These are phyloP conservation scores for Anthracocystis panici-leucophaei DNA, from an alignment of 1,284 basidiomycete genomes.

Conservation along the genomic window DNA sequence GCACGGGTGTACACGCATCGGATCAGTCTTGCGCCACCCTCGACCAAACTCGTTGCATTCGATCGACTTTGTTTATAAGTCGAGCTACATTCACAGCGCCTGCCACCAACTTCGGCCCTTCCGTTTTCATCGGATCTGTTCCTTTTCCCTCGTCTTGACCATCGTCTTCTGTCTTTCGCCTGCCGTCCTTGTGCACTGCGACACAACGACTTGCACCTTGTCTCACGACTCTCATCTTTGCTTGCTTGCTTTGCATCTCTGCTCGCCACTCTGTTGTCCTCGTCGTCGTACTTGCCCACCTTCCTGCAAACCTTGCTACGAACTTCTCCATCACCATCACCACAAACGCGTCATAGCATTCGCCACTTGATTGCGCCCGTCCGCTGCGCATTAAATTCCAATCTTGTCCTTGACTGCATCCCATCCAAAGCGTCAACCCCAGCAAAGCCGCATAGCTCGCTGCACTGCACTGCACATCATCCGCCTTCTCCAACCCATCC, in stretches of 20 bases:
- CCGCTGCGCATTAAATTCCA: constrained; percentile 4
- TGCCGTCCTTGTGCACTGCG: background rate
- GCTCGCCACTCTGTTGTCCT: constrained; percentile 2
- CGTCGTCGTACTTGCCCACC: constrained; percentile 21
- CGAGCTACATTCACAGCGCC: background rate
- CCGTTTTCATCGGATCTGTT: background rate
- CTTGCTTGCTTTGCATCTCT: background rate
- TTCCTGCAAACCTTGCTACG: constrained; percentile 20
- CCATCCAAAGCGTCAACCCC: background rate
- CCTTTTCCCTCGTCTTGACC: too few relatives aligned
- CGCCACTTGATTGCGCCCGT: background rate
- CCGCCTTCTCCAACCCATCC: background rate
- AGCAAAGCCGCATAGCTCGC: background rate
- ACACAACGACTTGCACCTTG: too few relatives aligned
- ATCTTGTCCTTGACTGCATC: background rate
- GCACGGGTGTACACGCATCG: background rate
- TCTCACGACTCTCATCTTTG: background rate
- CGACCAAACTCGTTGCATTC: background rate
- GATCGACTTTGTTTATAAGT: background rate
- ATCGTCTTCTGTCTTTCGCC: too few relatives aligned
- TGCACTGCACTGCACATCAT: background rate
- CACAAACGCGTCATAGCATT: background rate
- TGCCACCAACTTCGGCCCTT: background rate
- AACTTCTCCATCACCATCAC: constrained; percentile 1
- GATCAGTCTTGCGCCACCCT: background rate